Percentiles rank a stretch among this genome's conserved stretches.
Conservation (phyloP, 2,329 filamentous ascomycete species). For the Cadophora gregata region DNA sequence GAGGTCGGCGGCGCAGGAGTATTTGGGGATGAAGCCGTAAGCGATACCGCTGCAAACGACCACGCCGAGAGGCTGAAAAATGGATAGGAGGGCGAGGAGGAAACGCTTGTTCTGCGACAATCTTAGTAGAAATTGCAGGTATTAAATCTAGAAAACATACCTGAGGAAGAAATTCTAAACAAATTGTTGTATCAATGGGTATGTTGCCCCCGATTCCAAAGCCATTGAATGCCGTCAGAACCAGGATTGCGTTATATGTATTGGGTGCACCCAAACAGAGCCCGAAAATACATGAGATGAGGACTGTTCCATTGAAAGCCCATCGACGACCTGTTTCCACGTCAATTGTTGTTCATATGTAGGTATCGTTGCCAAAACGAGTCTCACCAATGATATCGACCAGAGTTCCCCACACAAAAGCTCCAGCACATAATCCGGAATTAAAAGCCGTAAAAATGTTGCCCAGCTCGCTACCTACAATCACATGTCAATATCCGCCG, state of each 20-base stretch:
- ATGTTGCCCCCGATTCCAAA: slow-evolving; percentile 42
- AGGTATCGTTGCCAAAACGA: no score
- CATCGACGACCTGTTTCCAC: slow-evolving; percentile 31
- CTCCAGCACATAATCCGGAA: slow-evolving; percentile 35
- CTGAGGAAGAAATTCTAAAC: slow-evolving; percentile 39
- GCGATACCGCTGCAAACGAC: slow-evolving; percentile 36
- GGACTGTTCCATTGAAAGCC: slow-evolving; percentile 39
- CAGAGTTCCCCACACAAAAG: slow-evolving; percentile 36
- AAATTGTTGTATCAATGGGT: slow-evolving; percentile 42
- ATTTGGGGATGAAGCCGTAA: slow-evolving; percentile 35
- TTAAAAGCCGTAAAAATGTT: slow-evolving; percentile 34
- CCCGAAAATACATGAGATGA: slow-evolving; percentile 35
- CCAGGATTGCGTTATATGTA: slow-evolving; percentile 32
- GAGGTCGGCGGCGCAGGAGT: slow-evolving; percentile 28
- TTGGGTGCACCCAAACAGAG: slow-evolving; percentile 31
- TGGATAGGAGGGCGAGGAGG: slow-evolving; percentile 36
- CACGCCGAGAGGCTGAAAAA: slow-evolving; percentile 41
- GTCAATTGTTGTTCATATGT: background rate
- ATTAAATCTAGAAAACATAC: slow-evolving; percentile 14
- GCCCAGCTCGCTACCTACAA: slow-evolving; percentile 28
- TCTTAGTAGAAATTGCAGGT: background rate
- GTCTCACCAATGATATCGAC: slow-evolving; percentile 38
- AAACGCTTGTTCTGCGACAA: slow-evolving; percentile 35
- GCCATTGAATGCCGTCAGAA: slow-evolving; percentile 31
- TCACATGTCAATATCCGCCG: background rate